phyloP scores from a whole-genome alignment of 2,329 filamentous ascomycete genomes.

The Sphaerulina populicola region DNA sequence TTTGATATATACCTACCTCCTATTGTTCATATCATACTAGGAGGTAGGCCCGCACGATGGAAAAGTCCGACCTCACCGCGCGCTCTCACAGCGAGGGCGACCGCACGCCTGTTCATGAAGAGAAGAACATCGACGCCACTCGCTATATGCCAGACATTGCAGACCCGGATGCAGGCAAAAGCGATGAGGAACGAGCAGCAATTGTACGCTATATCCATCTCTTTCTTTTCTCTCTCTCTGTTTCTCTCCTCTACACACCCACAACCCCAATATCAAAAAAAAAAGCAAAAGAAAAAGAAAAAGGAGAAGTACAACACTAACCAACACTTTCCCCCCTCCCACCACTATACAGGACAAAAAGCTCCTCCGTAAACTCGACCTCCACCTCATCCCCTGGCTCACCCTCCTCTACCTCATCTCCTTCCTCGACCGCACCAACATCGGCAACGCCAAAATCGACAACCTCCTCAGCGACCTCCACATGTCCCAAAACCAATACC shows the following conservation, averaged over 20 bases:
- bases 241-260: neutral
- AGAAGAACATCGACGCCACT: neutral
- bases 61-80: neutral
- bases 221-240: neutral
- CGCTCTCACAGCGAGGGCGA: neutral
- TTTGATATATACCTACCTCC: too few species aligned
- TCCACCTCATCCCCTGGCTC: slow-evolving; percentile 56
- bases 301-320: too few species aligned
- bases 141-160: neutral
- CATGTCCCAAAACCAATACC: slow-evolving; percentile 57
- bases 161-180: slow-evolving; percentile 12
- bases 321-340: neutral
- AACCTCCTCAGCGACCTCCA: slow-evolving; percentile 50
- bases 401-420: slow-evolving; percentile 65
- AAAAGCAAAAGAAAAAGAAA: too few species aligned
- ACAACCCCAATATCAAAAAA: too few species aligned
- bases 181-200: slow-evolving; percentile 8
- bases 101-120: neutral
- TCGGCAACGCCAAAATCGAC: slow-evolving; percentile 60
- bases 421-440: slow-evolving; percentile 65
- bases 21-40: too few species aligned
- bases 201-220: neutral
- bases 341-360: slow-evolving; percentile 52
- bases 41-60: neutral
- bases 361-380: slow-evolving; percentile 55